Evolutionary conservation across 257 asterid genomes (phyloP), one percentile per base, ranked within the genome.

Genomic region (Scutellaria baicalensis): DNA sequence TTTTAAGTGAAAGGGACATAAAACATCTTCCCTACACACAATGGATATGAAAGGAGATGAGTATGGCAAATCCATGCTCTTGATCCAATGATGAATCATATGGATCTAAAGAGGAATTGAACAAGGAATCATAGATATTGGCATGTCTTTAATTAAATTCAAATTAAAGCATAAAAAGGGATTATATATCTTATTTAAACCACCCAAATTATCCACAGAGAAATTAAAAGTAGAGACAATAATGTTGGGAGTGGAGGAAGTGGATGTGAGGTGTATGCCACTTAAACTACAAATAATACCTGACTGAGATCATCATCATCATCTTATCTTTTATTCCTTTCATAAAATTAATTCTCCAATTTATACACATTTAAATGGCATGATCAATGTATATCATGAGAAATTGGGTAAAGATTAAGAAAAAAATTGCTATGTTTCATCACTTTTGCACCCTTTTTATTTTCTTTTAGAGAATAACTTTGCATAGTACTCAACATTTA

Each of bases 201-300:
- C 74, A 65, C 47, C 39, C 35, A 60, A 71, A 66, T 18, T 55
- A 39, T 68, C 71, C 63, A 63, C 44, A 49, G 49, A 66, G 12
- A 35, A 1, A 64, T n/a, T 21, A 51, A 58, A 64, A 71, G 42
- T 12, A 23, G 17, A 18, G 33, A 65, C 40, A 77, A 70, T 44
- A 56, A 64, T 21, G 69, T 39, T 35, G 20, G 64, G 61, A 72
- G 82, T 72, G 82, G 79, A 78, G 68, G 67, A 78, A 78, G 76
- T 78, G 79, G 79, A 49, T 6, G 64, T 78, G 17, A 73, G 79
- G 76, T 78, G 82, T 78, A 38, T 40, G 61, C 65, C 82, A 78
- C 82, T 57, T 13, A 0, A 45, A 17, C 73, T 40, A 69, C 73
- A 73, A 72, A 72, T 42, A 39, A 64, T 76, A 58, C 38, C 59